Conservation (phyloP, 1,139 yeast species). For the Taphrina deformans region DNA sequence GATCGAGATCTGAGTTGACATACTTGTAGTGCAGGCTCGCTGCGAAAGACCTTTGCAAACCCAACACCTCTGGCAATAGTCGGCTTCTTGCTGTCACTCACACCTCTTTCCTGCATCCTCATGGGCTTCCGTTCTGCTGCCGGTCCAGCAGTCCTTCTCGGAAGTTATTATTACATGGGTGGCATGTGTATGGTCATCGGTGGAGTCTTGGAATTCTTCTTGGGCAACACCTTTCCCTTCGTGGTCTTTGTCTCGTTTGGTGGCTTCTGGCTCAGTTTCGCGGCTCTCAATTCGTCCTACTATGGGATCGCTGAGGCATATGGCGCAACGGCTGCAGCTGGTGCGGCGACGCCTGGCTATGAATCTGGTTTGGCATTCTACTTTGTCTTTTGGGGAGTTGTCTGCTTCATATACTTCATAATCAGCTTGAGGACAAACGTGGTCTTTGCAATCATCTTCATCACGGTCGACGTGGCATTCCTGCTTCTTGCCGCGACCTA, state of each 20-base stretch:
- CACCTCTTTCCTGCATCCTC: conserved; percentile 38
- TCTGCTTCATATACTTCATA: conserved; percentile 60
- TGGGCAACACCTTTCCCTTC: conserved; percentile 66
- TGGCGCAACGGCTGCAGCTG: conserved; percentile 44
- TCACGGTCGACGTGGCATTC: conserved; percentile 57
- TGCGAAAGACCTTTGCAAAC: conserved; percentile 50
- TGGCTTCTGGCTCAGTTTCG: conserved; percentile 71
- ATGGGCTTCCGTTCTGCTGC: conserved; percentile 40
- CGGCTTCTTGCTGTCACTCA: conserved; percentile 50
- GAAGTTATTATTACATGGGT: conserved; percentile 54
- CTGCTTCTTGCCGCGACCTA: conserved; percentile 59
- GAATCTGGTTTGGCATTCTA: conserved; percentile 61
- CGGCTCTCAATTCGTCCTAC: conserved; percentile 57
- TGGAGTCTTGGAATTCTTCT: conserved; percentile 64
- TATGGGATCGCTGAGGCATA: conserved; percentile 61
- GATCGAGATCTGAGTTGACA: background rate
- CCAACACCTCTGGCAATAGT: conserved; percentile 65
- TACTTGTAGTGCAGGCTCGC: conserved; percentile 24
- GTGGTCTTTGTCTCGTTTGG: conserved; percentile 70
- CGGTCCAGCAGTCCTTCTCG: conserved; percentile 36
- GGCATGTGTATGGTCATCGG: conserved; percentile 66
- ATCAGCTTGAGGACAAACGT: conserved; percentile 64
- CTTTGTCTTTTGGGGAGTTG: conserved; percentile 63
- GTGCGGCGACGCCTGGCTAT: conserved; percentile 52
- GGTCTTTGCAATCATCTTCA: conserved; percentile 53